These are phyloP conservation scores for Podospora didyma DNA, from an alignment of 495 filamentous ascomycete species.

Conservation along the genomic window DNA sequence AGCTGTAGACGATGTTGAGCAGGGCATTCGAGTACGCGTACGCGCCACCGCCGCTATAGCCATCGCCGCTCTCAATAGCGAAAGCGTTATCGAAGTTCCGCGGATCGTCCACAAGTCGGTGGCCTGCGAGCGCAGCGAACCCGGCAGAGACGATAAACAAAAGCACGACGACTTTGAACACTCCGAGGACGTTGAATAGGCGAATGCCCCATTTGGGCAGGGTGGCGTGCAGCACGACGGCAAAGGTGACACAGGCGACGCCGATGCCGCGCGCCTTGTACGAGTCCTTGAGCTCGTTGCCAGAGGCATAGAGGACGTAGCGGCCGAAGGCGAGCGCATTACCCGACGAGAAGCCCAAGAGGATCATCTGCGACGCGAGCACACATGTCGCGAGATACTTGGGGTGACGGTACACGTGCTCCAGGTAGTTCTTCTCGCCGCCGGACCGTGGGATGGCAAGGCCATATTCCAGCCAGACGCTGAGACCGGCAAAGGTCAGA, in stretches of 20 bases:
- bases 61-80: constrained; percentile 35
- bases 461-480: constrained; percentile 41
- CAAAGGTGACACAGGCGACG: constrained; percentile 50
- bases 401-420: constrained; percentile 57
- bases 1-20: constrained; percentile 48
- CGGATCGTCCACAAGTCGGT: constrained; percentile 51
- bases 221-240: constrained; percentile 52
- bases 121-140: constrained; percentile 46
- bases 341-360: constrained; percentile 42
- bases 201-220: constrained; percentile 59
- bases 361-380: constrained; percentile 54
- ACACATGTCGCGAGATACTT: constrained; percentile 58
- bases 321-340: constrained; percentile 45
- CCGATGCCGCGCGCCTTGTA: constrained; percentile 61
- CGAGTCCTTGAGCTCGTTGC: constrained; percentile 41
- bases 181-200: constrained; percentile 58
- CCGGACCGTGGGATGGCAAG: constrained; percentile 49
- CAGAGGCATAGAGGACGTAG: constrained; percentile 36
- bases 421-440: constrained; percentile 59
- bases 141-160: constrained; percentile 58
- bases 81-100: constrained; percentile 58
- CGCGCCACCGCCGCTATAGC: constrained; percentile 31
- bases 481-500: constrained; percentile 18
- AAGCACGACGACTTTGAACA: constrained; percentile 62
- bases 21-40: constrained; percentile 43